Base-by-base conservation (phyloP, 2,329 filamentous ascomycete species). In the Trichophyton schoenleinii region DNA sequence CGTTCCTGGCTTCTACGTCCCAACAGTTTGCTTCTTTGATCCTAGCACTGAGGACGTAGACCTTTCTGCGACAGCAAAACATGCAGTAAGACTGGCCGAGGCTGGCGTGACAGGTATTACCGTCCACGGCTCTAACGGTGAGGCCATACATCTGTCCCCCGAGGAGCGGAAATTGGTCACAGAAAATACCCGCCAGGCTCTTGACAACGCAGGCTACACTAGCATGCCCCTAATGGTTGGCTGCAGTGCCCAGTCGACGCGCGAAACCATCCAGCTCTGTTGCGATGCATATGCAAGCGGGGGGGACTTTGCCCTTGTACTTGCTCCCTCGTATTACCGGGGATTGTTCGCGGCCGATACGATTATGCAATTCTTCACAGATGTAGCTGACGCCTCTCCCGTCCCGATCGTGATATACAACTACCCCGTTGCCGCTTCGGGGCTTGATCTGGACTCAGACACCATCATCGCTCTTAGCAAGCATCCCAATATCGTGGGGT, bases 391-490 rank as follows among this genome's bases (percentile, higher is more conserved):
- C 72, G 80, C 74, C 44, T 88, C 85, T 58, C 86, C 88, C 3
- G 76, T 94, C 7, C 88, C 89, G n/a, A 73, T 95, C 60, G 82
- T 95, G 65, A 78, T 95, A 57, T 95, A 95, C 82, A 95, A 95
- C 79, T 95, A 94, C 77, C 90, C 90, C 0, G 89, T 89, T 59
- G 90, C 89, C 58, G 90, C 94, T 4, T 82, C 88, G 4, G 90
- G 90, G 58, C 87, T 95, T 70, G 90, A 95, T 73, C 87, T 95
- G 83, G 89, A 94, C 79, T 91, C 87, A 62, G 90, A 95, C 72
- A 81, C 92, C 63, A 82, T 95, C 69, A 89, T 94, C 77, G 82
- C 81, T 71, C 83, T 95, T 42, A 87, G 87, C 52, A 77, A 85
- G 71, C 89, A 95, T 75, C 84, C 85, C 66, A 95, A 95, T 75